Conservation (phyloP, 2,329 filamentous ascomycete genomes). For the Nothophaeocryptopus gaeumannii region DNA sequence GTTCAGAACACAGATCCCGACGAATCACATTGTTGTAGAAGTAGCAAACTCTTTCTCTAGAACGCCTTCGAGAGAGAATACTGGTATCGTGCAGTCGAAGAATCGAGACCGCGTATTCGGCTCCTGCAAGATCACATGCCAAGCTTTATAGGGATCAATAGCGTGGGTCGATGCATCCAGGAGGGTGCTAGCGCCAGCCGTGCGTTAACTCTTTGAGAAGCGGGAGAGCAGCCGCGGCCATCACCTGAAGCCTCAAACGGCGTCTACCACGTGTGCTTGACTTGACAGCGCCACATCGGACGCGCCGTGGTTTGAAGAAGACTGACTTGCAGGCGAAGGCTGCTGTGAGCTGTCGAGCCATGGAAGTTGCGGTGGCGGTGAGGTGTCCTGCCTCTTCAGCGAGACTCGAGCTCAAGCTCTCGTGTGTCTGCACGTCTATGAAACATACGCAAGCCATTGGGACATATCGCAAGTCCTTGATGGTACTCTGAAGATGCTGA, state of each 20-base stretch:
- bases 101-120: conserved; percentile 3
- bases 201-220: not conserved
- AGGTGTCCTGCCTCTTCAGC: no score
- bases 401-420: no score
- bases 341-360: no score
- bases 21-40: not conserved
- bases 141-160: conserved; percentile 8
- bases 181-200: not conserved
- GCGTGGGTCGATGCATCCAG: not conserved
- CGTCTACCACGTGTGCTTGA: conserved; percentile 3
- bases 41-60: not conserved
- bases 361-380: no score
- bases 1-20: not conserved
- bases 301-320: no score
- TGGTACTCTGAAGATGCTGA: no score
- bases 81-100: not conserved
- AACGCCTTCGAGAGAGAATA: not conserved
- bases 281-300: no score
- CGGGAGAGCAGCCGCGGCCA: conserved; percentile 1
- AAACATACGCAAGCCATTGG: no score
- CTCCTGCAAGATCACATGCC: not conserved
- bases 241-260: conserved; percentile 1
- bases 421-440: no score
- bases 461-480: no score
- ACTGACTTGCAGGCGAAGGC: no score